These are phyloP conservation scores for Penicillium angulare DNA, from an alignment of 495 filamentous ascomycete species.

Conservation along the genomic window DNA sequence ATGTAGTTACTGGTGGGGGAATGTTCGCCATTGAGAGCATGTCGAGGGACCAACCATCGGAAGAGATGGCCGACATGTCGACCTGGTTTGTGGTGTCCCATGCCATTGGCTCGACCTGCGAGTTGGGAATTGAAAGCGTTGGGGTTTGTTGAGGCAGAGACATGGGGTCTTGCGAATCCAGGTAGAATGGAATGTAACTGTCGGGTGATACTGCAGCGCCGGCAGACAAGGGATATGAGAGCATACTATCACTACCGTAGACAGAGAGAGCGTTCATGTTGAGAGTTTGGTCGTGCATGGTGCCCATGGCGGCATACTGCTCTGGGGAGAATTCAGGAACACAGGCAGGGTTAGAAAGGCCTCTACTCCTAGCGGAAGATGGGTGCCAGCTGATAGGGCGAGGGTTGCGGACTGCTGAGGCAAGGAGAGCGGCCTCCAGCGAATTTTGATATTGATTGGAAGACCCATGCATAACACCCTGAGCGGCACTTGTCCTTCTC, in stretches of 20 bases:
- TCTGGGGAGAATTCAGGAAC: slow-evolving; percentile 19
- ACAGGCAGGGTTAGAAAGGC: slow-evolving; percentile 32
- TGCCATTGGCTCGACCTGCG: slow-evolving; percentile 31
- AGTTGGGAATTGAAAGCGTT: slow-evolving; percentile 39
- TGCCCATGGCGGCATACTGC: slow-evolving; percentile 27
- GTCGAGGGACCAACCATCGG: slow-evolving; percentile 39
- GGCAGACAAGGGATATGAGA: slow-evolving; percentile 28
- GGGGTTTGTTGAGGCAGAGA: slow-evolving; percentile 40
- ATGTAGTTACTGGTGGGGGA: slow-evolving; percentile 30
- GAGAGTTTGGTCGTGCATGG: slow-evolving; percentile 22
- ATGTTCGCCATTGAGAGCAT: slow-evolving; percentile 42
- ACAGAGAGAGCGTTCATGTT: slow-evolving; percentile 16
- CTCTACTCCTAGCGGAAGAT: slow-evolving; percentile 36
- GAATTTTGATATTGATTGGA: slow-evolving; percentile 26
- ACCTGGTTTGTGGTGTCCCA: slow-evolving; percentile 24
- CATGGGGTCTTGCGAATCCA: slow-evolving; percentile 32
- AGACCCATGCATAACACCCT: slow-evolving; percentile 35
- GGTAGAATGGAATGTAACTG: slow-evolving; percentile 26
- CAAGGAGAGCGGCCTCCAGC: slow-evolving; percentile 37
- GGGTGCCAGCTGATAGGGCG: slow-evolving; percentile 75
- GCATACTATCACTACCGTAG: slow-evolving; percentile 22
- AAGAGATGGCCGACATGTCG: slow-evolving; percentile 20
- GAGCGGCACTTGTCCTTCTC: slow-evolving; percentile 54
- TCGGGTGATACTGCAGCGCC: slow-evolving; percentile 32
- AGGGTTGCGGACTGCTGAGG: slow-evolving; percentile 34